Percentiles rank a stretch among this genome's conserved stretches.
phyloP scores from a whole-genome alignment of 148 eudicot species.

The Amaranthus cruentus region DNA sequence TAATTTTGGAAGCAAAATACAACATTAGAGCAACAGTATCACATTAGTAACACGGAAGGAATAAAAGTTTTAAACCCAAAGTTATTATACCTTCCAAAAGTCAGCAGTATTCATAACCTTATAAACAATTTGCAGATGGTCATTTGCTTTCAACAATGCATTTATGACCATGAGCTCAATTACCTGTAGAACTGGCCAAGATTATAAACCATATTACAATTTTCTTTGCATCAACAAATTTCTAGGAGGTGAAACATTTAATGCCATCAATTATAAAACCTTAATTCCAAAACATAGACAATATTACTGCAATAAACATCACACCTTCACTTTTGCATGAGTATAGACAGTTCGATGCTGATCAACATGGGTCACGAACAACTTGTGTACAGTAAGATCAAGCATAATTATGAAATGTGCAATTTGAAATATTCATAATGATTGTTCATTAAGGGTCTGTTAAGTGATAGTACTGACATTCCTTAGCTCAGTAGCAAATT shows the following conservation, averaged over 20 bases:
- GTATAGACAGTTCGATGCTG: slow-evolving; percentile 87
- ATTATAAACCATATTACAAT: not conserved
- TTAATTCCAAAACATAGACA: not conserved
- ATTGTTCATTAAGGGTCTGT: slow-evolving; percentile 5
- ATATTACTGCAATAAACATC: not conserved
- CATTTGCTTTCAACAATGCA: slow-evolving; percentile 78
- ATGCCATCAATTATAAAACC: not conserved
- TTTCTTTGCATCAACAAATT: not conserved
- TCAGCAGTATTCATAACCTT: slow-evolving; percentile 72
- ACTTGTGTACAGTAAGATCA: slow-evolving; percentile 83
- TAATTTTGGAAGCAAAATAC: slow-evolving; percentile 10
- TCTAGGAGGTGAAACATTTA: not conserved
- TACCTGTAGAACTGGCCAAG: slow-evolving; percentile 40
- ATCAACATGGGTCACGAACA: slow-evolving; percentile 84
- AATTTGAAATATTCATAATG: slow-evolving; percentile 6
- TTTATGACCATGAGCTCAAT: slow-evolving; percentile 88
- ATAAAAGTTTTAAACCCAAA: not conserved
- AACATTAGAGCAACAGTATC: not conserved
- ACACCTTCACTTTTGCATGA: slow-evolving; percentile 95
- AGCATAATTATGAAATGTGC: slow-evolving; percentile 17
- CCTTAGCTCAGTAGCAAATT: slow-evolving; percentile 90
- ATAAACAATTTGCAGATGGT: slow-evolving; percentile 53
- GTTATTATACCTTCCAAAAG: slow-evolving; percentile 74
- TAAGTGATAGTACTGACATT: slow-evolving; percentile 49
- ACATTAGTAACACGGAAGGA: not conserved